phyloP scores from a whole-genome alignment of 2,329 filamentous ascomycete genomes.

The Scedosporium dehoogii region DNA sequence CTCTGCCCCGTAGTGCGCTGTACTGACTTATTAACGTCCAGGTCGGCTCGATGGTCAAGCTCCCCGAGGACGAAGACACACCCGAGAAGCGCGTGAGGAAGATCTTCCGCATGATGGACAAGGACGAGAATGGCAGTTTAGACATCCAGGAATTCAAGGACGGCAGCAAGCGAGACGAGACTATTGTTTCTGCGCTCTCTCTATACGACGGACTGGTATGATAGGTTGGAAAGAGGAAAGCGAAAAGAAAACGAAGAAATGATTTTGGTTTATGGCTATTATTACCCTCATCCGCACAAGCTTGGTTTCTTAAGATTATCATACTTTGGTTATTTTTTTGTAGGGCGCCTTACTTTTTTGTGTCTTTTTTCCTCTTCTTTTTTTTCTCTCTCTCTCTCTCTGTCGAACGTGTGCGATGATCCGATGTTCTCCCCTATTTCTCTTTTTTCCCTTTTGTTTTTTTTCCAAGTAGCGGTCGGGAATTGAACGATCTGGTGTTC shows the following conservation, averaged over 20 bases:
- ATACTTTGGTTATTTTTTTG: neutral
- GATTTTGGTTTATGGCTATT: neutral
- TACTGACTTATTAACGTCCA: conserved; percentile 23
- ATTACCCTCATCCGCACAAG: no score
- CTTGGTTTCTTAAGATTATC: neutral
- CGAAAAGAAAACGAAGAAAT: neutral
- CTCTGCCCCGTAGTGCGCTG: neutral
- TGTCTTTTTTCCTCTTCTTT: neutral
- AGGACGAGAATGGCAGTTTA: conserved; percentile 95
- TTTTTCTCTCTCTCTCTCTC: no score
- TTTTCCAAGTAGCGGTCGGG: neutral
- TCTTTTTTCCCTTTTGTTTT: neutral
- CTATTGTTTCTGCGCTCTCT: conserved; percentile 92
- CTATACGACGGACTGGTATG: conserved; percentile 93
- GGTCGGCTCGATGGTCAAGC: conserved; percentile 98
- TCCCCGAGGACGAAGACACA: conserved; percentile 97
- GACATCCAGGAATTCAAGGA: conserved; percentile 99
- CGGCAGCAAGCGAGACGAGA: conserved; percentile 96
- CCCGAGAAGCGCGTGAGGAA: conserved; percentile 96
- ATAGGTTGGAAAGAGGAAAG: conserved; percentile 6
- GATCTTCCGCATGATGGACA: conserved; percentile 99
- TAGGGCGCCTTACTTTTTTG: neutral
- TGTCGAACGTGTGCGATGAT: neutral
- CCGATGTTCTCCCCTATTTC: neutral
- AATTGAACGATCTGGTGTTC: neutral